Conservation (phyloP, 495 filamentous ascomycete species). For the Penicillium mononematosum region DNA sequence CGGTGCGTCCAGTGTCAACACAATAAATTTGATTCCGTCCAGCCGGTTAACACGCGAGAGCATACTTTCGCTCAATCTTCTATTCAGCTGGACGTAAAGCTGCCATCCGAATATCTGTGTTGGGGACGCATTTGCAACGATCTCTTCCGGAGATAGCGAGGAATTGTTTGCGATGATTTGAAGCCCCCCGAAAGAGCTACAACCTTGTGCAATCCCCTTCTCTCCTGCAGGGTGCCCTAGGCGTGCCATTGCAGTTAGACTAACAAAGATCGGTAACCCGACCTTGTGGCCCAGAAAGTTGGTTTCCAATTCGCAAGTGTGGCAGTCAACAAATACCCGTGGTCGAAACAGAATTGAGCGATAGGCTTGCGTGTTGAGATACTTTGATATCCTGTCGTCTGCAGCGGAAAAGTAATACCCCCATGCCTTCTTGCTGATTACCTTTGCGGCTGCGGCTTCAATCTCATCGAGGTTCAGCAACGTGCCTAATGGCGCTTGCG, state of each 20-base stretch:
- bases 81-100: slow-evolving; percentile 69
- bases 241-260: slow-evolving; percentile 67
- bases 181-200: slow-evolving; percentile 41
- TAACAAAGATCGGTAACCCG: slow-evolving; percentile 58
- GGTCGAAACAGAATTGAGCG: slow-evolving; percentile 62
- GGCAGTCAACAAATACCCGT: slow-evolving; percentile 65
- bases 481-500: background rate
- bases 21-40: slow-evolving; percentile 52
- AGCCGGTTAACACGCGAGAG: slow-evolving; percentile 42
- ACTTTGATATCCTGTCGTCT: slow-evolving; percentile 61
- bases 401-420: slow-evolving; percentile 74
- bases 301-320: slow-evolving; percentile 44
- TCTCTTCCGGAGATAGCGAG: slow-evolving; percentile 56
- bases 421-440: slow-evolving; percentile 62
- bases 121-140: slow-evolving; percentile 46
- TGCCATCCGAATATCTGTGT: slow-evolving; percentile 60
- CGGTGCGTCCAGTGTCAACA: slow-evolving; percentile 82
- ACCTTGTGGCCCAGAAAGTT: slow-evolving; percentile 57
- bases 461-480: slow-evolving; percentile 54
- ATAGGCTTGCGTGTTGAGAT: slow-evolving; percentile 48
- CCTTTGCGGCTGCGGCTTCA: slow-evolving; percentile 53
- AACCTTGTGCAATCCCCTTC: slow-evolving; percentile 55
- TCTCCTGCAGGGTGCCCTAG: slow-evolving; percentile 64
- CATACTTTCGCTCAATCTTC: slow-evolving; percentile 53
- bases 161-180: slow-evolving; percentile 53